Conservation (phyloP, 73 alveolate species). For the Tetrahymena borealis region DNA sequence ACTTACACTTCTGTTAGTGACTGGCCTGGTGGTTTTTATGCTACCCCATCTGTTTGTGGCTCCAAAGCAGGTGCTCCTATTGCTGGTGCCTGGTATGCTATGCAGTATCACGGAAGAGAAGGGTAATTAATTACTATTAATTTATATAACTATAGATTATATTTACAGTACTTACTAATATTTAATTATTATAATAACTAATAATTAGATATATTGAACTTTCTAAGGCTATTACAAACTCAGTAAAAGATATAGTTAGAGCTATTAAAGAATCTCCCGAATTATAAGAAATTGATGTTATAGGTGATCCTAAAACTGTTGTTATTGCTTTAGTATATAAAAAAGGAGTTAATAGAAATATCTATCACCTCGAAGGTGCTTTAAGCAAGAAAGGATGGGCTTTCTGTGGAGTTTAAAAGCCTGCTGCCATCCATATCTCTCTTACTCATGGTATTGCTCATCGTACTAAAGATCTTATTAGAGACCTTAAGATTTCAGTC, state of each 20-base stretch:
- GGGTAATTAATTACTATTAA: background rate
- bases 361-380: conserved; percentile 35
- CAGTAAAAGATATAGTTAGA: conserved; percentile 56
- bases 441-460: conserved; percentile 61
- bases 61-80: conserved; percentile 89
- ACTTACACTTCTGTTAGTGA: conserved; percentile 74
- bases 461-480: conserved; percentile 51
- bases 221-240: conserved; percentile 63
- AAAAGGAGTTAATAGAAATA: conserved; percentile 17
- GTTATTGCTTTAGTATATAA: conserved; percentile 24
- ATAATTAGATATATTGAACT: conserved; percentile 59
- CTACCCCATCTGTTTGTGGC: conserved; percentile 82
- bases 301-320: conserved; percentile 56
- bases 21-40: conserved; percentile 92
- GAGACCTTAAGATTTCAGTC: conserved; percentile 59
- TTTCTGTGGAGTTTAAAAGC: conserved; percentile 42
- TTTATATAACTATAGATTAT: too few species aligned
- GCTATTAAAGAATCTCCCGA: conserved; percentile 58
- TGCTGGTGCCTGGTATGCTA: conserved; percentile 94
- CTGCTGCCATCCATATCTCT: conserved; percentile 64
- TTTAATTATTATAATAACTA: too few species aligned
- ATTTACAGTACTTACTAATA: too few species aligned
- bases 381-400: conserved; percentile 63
- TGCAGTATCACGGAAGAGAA: conserved; percentile 73
- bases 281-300: conserved; percentile 46